A percentile compares a stretch with the other conserved stretches of the same genome.
phyloP scores from a whole-genome alignment of 768 basidiomycete genomes.

The Hygrocybe punicea region DNA sequence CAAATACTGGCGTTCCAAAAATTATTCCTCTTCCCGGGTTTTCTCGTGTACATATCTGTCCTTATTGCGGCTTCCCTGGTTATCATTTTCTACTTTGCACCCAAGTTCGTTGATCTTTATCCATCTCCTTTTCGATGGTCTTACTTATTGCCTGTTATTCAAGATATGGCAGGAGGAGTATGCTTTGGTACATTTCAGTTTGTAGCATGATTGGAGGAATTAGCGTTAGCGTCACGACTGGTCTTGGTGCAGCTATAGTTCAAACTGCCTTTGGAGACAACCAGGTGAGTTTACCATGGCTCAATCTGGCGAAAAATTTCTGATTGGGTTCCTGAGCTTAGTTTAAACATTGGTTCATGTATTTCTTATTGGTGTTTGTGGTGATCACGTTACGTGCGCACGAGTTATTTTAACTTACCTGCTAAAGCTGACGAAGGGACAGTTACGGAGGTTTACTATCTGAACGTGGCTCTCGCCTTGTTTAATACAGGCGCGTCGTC shows the following conservation, averaged over 20 bases:
- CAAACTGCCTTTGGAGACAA: constrained; percentile 71
- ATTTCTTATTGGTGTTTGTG: constrained; percentile 83
- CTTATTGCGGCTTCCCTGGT: constrained; percentile 61
- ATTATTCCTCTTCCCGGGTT: constrained; percentile 80
- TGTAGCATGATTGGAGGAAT: constrained; percentile 97
- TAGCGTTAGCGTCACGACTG: constrained; percentile 91
- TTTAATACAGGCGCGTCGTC: constrained; percentile 77
- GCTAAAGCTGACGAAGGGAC: constrained; percentile 12
- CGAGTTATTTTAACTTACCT: constrained; percentile 1
- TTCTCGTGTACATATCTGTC: constrained; percentile 65
- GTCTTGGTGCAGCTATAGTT: constrained; percentile 88
- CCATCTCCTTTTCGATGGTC: constrained; percentile 5
- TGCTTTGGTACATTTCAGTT: constrained; percentile 93
- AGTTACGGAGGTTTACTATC: constrained; percentile 92
- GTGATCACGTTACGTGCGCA: constrained; percentile 71
- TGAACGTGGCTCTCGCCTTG: constrained; percentile 92
- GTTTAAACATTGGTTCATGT: constrained; percentile 92
- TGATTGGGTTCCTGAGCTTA: constrained; percentile 30
- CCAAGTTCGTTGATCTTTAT: constrained; percentile 47
- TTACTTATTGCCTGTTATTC: background rate
- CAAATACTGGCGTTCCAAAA: constrained; percentile 69
- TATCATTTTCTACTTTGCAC: constrained; percentile 82
- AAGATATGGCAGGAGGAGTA: constrained; percentile 84
- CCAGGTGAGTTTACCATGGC: constrained; percentile 49
- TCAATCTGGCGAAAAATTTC: background rate